phyloP scores from a whole-genome alignment of 169 alveolate genomes.

The Eimeria zaria region DNA sequence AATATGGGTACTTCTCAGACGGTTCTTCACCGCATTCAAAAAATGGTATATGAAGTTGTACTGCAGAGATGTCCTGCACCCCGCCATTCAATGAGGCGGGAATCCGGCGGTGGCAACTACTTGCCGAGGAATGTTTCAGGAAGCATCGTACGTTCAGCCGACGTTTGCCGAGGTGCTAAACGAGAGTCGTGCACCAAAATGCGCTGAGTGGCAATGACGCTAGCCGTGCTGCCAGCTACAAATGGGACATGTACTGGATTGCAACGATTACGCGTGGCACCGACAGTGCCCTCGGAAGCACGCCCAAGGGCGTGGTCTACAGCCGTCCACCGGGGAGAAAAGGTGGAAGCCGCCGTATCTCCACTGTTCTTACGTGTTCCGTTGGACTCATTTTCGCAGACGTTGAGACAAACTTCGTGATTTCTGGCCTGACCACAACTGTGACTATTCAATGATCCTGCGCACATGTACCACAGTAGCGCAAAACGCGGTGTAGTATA shows the following conservation, averaged over 20 bases:
- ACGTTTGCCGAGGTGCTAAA: slow-evolving; percentile 18
- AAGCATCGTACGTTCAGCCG: background rate
- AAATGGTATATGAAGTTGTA: background rate
- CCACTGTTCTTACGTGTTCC: slow-evolving; percentile 33
- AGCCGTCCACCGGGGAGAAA: background rate
- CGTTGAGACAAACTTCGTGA: background rate
- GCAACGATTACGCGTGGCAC: background rate
- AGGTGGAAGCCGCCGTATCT: background rate
- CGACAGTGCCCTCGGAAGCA: background rate
- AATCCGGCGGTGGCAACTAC: background rate
- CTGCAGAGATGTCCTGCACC: background rate
- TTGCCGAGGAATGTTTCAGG: background rate
- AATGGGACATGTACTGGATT: slow-evolving; percentile 51
- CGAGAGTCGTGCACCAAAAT: slow-evolving; percentile 60
- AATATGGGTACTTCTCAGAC: background rate
- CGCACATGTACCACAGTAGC: background rate
- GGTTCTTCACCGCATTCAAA: background rate
- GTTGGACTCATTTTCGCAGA: slow-evolving; percentile 4
- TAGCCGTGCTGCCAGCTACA: slow-evolving; percentile 60
- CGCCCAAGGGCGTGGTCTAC: background rate
- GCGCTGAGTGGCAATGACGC: slow-evolving; percentile 56
- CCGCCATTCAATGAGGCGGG: background rate
- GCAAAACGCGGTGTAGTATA: background rate
- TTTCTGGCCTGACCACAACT: background rate
- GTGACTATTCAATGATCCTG: background rate